phyloP scores from a whole-genome alignment of 176 grass and related monocot species.

The Musa troglodytarum region DNA sequence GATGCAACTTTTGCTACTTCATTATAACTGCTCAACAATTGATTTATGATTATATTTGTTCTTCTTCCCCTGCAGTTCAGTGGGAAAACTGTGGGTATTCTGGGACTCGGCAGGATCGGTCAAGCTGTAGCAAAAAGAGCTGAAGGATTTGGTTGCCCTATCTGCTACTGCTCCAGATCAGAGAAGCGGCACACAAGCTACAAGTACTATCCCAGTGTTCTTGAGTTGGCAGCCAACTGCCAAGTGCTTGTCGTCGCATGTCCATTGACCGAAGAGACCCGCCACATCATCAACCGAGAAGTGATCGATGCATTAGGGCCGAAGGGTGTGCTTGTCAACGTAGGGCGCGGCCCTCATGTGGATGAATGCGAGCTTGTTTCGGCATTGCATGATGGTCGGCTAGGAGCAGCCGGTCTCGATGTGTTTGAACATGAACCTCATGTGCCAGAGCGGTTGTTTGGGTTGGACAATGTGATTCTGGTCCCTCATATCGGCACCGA shows the following conservation, averaged over 20 bases:
- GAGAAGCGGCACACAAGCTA: slow-evolving; percentile 47
- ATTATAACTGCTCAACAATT: not conserved
- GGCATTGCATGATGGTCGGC: slow-evolving; percentile 51
- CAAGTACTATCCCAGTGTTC: slow-evolving; percentile 40
- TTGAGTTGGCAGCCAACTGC: slow-evolving; percentile 57
- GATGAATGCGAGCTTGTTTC: slow-evolving; percentile 66
- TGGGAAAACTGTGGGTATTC: slow-evolving; percentile 81
- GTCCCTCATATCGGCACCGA: slow-evolving; percentile 66
- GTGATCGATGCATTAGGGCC: slow-evolving; percentile 70
- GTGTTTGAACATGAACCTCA: slow-evolving; percentile 83
- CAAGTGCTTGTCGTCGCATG: slow-evolving; percentile 67
- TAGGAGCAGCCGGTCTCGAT: slow-evolving; percentile 70
- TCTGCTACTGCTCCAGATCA: slow-evolving; percentile 62
- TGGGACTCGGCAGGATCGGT: slow-evolving; percentile 81
- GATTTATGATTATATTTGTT: not conserved
- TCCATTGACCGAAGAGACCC: slow-evolving; percentile 52
- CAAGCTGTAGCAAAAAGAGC: slow-evolving; percentile 49
- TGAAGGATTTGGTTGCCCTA: slow-evolving; percentile 64
- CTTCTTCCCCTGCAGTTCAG: slow-evolving; percentile 53
- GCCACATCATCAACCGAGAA: slow-evolving; percentile 66
- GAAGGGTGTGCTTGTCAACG: slow-evolving; percentile 70
- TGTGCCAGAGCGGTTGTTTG: slow-evolving; percentile 46
- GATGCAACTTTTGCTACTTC: not conserved
- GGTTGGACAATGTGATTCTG: slow-evolving; percentile 68
- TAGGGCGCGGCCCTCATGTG: slow-evolving; percentile 67